Percentiles rank a stretch among this genome's conserved stretches.
Conservation (phyloP, 768 basidiomycete genomes). For the Pisolithus orientalis region DNA sequence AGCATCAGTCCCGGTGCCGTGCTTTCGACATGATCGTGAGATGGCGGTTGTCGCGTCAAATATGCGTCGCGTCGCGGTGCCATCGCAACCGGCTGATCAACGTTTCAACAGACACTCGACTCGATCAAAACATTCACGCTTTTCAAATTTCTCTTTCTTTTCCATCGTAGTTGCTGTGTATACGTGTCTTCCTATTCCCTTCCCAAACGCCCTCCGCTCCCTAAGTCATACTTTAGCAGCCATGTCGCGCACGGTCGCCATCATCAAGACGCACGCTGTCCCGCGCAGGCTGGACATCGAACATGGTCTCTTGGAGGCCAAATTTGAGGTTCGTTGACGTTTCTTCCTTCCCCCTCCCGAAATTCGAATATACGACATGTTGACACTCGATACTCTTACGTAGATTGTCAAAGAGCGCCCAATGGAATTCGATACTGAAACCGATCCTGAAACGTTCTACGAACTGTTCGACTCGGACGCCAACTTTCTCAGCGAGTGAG, state of each 20-base stretch:
- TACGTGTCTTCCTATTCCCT: too few relatives aligned
- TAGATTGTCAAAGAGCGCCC: constrained; percentile 85
- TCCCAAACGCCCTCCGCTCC: too few relatives aligned
- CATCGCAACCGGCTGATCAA: too few relatives aligned
- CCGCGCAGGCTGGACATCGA: constrained; percentile 75
- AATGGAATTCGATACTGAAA: constrained; percentile 83
- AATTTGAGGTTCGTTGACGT: constrained; percentile 60
- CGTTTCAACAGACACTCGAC: too few relatives aligned
- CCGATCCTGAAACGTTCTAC: constrained; percentile 71
- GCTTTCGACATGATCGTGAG: too few relatives aligned
- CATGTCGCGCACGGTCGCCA: constrained; percentile 65
- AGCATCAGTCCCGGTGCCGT: too few relatives aligned
- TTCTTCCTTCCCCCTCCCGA: constrained; percentile 4
- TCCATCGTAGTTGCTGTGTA: too few relatives aligned
- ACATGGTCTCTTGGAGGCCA: constrained; percentile 68
- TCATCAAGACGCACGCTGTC: constrained; percentile 79
- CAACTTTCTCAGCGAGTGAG: constrained; percentile 70
- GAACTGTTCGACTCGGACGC: constrained; percentile 80
- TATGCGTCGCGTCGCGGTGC: too few relatives aligned
- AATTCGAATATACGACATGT: constrained; percentile 6
- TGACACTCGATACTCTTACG: constrained; percentile 8
- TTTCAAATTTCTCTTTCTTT: too few relatives aligned
- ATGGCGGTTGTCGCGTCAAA: too few relatives aligned
- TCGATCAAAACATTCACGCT: too few relatives aligned
- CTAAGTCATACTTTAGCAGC: not conserved